Evolutionary conservation across 345 rosid genomes (phyloP).

Genomic region (Sonneratia caseolaris): DNA sequence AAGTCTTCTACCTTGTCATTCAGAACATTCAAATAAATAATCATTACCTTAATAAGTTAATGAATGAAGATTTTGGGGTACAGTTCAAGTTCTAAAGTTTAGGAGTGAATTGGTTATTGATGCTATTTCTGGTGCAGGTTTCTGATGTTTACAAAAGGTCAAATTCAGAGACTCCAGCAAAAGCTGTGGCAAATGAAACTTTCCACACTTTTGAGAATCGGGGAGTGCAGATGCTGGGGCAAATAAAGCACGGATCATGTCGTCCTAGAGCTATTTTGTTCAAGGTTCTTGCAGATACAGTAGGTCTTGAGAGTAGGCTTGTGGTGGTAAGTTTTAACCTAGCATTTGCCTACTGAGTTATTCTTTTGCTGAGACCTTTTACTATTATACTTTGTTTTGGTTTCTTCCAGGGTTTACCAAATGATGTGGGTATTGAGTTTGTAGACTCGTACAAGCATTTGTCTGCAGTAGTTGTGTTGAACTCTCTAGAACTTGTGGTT

Average conservation of each 20-base stretch:
- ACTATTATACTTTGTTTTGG: not conserved
- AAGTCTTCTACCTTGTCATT: not conserved
- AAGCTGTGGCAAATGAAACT: slow-evolving; percentile 60
- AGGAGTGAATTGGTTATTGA: slow-evolving; percentile 6
- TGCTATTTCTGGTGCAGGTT: slow-evolving; percentile 38
- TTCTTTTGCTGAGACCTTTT: not conserved
- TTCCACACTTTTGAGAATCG: slow-evolving; percentile 53
- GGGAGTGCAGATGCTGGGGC: slow-evolving; percentile 84
- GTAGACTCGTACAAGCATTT: slow-evolving; percentile 71
- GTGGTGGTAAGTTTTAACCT: slow-evolving; percentile 64
- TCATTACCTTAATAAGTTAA: not conserved
- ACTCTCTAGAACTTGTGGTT: slow-evolving; percentile 81
- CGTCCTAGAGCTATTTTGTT: slow-evolving; percentile 88
- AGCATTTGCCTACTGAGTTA: not conserved
- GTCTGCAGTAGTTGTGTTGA: slow-evolving; percentile 76
- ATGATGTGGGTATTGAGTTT: slow-evolving; percentile 73
- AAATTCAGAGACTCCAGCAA: slow-evolving; percentile 69
- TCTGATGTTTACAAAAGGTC: slow-evolving; percentile 80
- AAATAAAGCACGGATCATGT: slow-evolving; percentile 85
- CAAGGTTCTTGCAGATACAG: slow-evolving; percentile 90
- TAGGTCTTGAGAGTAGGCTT: slow-evolving; percentile 86
- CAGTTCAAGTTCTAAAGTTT: not conserved
- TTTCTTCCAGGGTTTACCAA: slow-evolving; percentile 70
- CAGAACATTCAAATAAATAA: too few species aligned
- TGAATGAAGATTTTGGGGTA: not conserved